Base-by-base conservation (phyloP, 2,329 filamentous ascomycete genomes). In the Cyphellophora attinorum region DNA sequence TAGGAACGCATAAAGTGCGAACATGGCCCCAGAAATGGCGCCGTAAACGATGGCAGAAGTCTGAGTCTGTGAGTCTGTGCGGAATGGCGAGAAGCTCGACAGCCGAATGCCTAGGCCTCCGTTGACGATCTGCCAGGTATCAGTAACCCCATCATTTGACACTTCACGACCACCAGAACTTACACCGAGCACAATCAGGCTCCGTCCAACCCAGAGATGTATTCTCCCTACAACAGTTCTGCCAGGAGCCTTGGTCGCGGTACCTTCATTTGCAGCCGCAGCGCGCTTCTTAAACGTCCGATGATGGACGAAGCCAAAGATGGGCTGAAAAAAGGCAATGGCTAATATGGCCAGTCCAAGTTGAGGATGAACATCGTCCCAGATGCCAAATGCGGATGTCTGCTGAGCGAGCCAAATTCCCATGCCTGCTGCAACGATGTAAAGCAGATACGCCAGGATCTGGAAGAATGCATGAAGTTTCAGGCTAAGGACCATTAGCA, bases 71-170 rank as follows among this genome's bases (percentile, higher is more conserved):
- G 55, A 55, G 14, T 53, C 45, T 4, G 43, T 49, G 28, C 47
- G 46, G 19, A 48, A 41, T 1, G 42, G 46, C 29, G 56, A 60
- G 19, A 59, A 54, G 14, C 61, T 56, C 3, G 67, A 64, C 12
- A 71, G 53, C 38, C 56, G 52, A 23, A 74, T 60, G 0, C 72
- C 72, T 1, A 75, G 51, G 1, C 70, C 72, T n/a, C 68, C 72
- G 46, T 74, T 75, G 49, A 75, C 58, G 37, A 74, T 67, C 3
- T 67, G 72, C 1, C n/a, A n/a, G n/a, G n/a, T n/a, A n/a, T n/a
- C n/a, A n/a, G n/a, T n/a, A n/a, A n/a, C n/a, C n/a, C n/a, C n/a
- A n/a, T n/a, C n/a, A n/a, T n/a, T n/a, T n/a, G n/a, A n/a, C n/a
- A n/a, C n/a, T n/a, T n/a, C n/a, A n/a, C n/a, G n/a, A n/a, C n/a